phyloP scores from a whole-genome alignment of 1,284 basidiomycete species.

The Cutaneotrichosporon sp. region DNA sequence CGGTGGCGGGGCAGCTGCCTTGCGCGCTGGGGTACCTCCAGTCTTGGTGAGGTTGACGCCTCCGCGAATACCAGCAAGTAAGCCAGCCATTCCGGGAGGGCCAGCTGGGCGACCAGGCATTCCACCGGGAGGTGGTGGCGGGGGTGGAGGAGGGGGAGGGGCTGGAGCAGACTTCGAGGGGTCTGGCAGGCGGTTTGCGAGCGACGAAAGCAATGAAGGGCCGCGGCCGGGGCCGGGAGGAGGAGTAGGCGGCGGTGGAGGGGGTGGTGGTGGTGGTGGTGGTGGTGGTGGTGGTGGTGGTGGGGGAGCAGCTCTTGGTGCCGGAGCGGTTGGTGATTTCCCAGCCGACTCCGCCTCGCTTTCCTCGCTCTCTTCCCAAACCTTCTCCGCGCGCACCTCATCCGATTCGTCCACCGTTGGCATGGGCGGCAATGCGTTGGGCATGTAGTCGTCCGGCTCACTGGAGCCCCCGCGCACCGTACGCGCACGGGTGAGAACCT shows the following conservation, averaged over 20 bases:
- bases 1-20: conserved; percentile 11
- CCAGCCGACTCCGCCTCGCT: background rate
- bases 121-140: conserved; percentile 45
- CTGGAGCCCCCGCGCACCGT: conserved; percentile 12
- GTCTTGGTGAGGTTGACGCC: conserved; percentile 37
- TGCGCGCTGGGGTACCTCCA: conserved; percentile 4
- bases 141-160: conserved; percentile 32
- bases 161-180: conserved; percentile 4
- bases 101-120: conserved; percentile 1
- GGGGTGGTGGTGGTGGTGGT: conserved; percentile 6
- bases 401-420: conserved; percentile 49
- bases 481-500: conserved; percentile 18
- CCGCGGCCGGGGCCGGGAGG: conserved; percentile 24
- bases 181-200: conserved; percentile 7
- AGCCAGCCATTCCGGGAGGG: conserved; percentile 35
- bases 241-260: conserved; percentile 13
- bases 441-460: conserved; percentile 19
- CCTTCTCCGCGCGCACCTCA: conserved; percentile 23
- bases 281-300: conserved; percentile 13
- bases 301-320: conserved; percentile 2
- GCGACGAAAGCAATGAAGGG: conserved; percentile 26
- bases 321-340: conserved; percentile 8
- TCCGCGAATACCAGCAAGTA: conserved; percentile 43
- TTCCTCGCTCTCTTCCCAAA: conserved; percentile 5
- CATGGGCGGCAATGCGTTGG: conserved; percentile 21